phyloP scores from a whole-genome alignment of 306 rosid genomes.

The Sicyos edulis region DNA sequence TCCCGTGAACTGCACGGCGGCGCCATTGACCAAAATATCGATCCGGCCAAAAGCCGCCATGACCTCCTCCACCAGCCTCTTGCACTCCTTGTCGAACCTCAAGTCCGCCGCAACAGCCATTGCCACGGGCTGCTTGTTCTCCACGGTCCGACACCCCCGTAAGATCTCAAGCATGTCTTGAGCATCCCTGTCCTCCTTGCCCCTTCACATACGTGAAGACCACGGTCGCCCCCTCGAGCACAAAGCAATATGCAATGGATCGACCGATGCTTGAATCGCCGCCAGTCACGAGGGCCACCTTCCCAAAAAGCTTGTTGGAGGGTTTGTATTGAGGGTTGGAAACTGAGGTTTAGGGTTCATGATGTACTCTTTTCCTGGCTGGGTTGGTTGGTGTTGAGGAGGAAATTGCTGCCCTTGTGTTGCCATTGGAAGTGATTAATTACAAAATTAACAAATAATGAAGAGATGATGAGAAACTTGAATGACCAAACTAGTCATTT shows the following conservation, averaged over 20 bases:
- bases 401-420: constrained; percentile 34
- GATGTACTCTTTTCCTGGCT: constrained; percentile 47
- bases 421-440: constrained; percentile 24
- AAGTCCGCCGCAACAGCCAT: constrained; percentile 46
- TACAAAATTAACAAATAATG: background rate
- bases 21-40: constrained; percentile 50
- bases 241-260: constrained; percentile 37
- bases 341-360: constrained; percentile 50
- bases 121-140: constrained; percentile 43
- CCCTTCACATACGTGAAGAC: constrained; percentile 57
- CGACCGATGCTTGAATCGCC: constrained; percentile 59
- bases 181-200: constrained; percentile 42
- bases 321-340: constrained; percentile 35
- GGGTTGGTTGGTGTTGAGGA: constrained; percentile 42
- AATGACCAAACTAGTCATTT: background rate
- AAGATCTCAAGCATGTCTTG: constrained; percentile 38
- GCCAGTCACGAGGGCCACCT: constrained; percentile 59
- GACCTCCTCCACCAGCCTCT: constrained; percentile 35
- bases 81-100: constrained; percentile 45
- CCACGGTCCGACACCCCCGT: constrained; percentile 26
- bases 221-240: constrained; percentile 48
- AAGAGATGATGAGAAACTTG: background rate
- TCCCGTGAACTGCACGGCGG: constrained; percentile 36
- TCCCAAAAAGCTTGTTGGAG: constrained; percentile 47
- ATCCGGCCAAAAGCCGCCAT: constrained; percentile 41